Evolutionary conservation across 805 yeast species (phyloP), one percentile per base, ranked within the genome.

Genomic region (Yarrowia sp.): DNA sequence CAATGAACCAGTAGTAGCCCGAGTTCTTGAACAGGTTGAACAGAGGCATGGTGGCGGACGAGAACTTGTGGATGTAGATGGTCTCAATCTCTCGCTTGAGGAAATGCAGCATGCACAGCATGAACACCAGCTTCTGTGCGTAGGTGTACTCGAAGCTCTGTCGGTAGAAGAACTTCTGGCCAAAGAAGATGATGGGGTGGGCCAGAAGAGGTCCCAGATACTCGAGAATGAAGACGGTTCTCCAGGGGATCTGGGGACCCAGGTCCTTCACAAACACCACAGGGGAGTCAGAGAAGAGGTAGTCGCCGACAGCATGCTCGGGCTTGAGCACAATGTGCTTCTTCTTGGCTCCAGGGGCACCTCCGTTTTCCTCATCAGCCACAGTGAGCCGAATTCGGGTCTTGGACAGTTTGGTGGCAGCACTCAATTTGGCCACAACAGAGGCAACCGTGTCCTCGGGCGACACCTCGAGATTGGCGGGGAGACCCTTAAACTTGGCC

Each of bases 171-270:
- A 70, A 71, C 69, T 63, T 73, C 73, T 69, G 85, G 58, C 79
- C 76, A 68, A 78, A 82, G 77, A 86, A 94, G 68, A 90, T 80
- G 16, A 91, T 69, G 0, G 91, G 85, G 77, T 93, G 97, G 74
- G 94, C 83, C 49, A 93, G 56, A 69, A 95, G 81, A 10, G 99
- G 99, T 2, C 98, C 98, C 16, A 90, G 73, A 77, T 95, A 95
- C 80, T 95, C 99, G 72, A 91, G 81, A 66, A 91, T 73, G 76
- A 88, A 95, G n/a, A 94, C 98, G 3, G 92, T 84, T 79, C 90
- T 85, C 97, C 98, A 95, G 5, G 88, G 87, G 70, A 95, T 86
- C 79, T 95, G 99, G 0, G 93, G 92, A 22, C 99, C 99, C 71
- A 94, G 82, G 76, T 94, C 99, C 77, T 94, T 93, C 68, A 90